Conservation (phyloP, 2,329 filamentous ascomycete genomes). For the Trichoderma sp. region DNA sequence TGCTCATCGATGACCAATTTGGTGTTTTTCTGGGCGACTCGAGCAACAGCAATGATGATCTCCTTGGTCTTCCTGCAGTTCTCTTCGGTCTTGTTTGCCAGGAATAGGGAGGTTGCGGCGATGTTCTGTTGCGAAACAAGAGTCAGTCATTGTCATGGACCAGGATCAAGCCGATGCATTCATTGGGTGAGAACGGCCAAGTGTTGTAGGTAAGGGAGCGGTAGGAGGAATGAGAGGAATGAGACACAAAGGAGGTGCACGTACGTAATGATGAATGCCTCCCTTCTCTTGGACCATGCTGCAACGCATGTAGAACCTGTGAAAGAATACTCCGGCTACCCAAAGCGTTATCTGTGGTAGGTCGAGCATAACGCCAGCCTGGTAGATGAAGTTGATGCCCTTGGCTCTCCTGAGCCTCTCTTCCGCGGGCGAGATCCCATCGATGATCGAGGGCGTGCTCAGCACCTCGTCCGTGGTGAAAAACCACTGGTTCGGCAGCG, state of each 20-base stretch:
- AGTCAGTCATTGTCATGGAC: not conserved
- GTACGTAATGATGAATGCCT: constrained; percentile 86
- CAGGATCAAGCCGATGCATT: not conserved
- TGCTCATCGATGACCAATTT: constrained; percentile 92
- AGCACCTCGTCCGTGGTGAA: constrained; percentile 82
- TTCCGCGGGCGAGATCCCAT: constrained; percentile 75
- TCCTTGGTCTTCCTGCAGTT: constrained; percentile 96
- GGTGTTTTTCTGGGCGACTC: constrained; percentile 91
- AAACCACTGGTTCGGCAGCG: constrained; percentile 72
- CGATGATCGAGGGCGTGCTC: constrained; percentile 80
- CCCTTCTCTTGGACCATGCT: constrained; percentile 75
- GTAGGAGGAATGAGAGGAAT: not conserved
- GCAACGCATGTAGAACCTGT: constrained; percentile 91
- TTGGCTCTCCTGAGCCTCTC: constrained; percentile 83
- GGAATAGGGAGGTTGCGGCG: constrained; percentile 86
- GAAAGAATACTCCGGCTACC: constrained; percentile 92
- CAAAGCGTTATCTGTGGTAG: constrained; percentile 89
- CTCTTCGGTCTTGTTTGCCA: constrained; percentile 97
- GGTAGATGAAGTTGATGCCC: constrained; percentile 94
- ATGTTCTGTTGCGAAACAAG: constrained; percentile 60
- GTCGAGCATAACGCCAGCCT: constrained; percentile 89
- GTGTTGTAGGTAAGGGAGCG: constrained; percentile 16
- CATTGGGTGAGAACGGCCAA: not conserved
- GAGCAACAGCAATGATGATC: constrained; percentile 88
- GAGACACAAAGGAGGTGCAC: not conserved